Evolutionary conservation across 192 early-diverging fungal genomes (phyloP), one percentile per base, ranked within the genome.

Genomic region (Linnemannia schmuckeri): DNA sequence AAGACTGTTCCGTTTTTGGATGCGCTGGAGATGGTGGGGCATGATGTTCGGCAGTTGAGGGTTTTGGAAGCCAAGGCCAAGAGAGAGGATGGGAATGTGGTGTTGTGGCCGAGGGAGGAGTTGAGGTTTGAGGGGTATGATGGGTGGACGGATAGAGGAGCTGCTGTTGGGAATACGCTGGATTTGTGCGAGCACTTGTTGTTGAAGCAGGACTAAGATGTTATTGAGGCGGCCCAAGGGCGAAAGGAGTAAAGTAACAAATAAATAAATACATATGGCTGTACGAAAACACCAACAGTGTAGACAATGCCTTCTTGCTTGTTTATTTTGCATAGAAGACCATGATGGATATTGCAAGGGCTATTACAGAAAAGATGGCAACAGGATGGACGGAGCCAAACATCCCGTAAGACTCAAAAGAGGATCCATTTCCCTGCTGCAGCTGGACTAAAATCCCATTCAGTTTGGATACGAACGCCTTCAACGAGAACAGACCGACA

Each of bases 391-490:
- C 8, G 20, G 42, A 33, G 4, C 71, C 55, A 68, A 72, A 72
- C 33, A 72, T 47, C 9, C 75, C 75, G 27, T 82, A 72, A 1
- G 81, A 73, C 54, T 61, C 63, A 38, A 76, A 66, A 10, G 72
- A 38, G 22, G 57, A 66, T 13, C 72, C 57, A 27, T 35, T 41
- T 42, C 69, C 47, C 6, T 71, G 49, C 17, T 72, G 69, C 20
- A 94, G 85, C 54, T 89, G 83, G 0, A 71, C 57, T 35, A 98
- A 77, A 72, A 97, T 76, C 5, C 81, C 83, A 55, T 97, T 95
- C 66, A 98, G 88, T 74, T 93, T 90, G 73, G 81, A 88, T 0
- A 92, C 93, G 89, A 97, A 97, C 0, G 92, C 89, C 4, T 88
- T 88, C 46, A 96, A 84, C 0, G 93, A 91, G 88, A 97, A 98